These are phyloP conservation scores for Solioccasus polychromus DNA, from an alignment of 768 basidiomycete species.

Conservation along the genomic window DNA sequence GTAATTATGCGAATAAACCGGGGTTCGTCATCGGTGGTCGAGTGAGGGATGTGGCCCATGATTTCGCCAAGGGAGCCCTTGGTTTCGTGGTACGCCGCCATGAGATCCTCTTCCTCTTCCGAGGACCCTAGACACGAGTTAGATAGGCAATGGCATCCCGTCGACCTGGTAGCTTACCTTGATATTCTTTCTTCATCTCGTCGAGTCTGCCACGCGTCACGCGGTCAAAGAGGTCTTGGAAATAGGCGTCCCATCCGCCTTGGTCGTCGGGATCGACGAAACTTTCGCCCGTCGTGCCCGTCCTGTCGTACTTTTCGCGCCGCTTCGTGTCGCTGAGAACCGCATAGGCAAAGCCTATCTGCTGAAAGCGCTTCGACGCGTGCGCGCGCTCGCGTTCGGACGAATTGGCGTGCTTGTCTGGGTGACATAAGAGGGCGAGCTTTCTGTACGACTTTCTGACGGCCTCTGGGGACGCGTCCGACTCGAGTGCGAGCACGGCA, in stretches of 20 bases:
- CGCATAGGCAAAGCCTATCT: slow-evolving; percentile 91
- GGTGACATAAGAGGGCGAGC: slow-evolving; percentile 79
- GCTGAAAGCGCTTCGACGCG: slow-evolving; percentile 81
- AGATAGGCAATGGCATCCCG: not conserved
- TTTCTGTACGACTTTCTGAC: slow-evolving; percentile 85
- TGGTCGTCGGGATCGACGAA: slow-evolving; percentile 70
- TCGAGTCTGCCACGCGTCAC: slow-evolving; percentile 86
- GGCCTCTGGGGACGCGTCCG: slow-evolving; percentile 55
- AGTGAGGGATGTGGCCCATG: slow-evolving; percentile 84
- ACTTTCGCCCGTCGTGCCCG: slow-evolving; percentile 82
- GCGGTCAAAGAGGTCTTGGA: slow-evolving; percentile 83
- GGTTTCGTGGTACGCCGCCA: slow-evolving; percentile 66
- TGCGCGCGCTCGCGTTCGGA: slow-evolving; percentile 58
- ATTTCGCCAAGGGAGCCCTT: slow-evolving; percentile 77
- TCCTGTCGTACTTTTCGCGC: slow-evolving; percentile 76
- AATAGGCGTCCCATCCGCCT: slow-evolving; percentile 91
- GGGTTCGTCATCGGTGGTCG: slow-evolving; percentile 77
- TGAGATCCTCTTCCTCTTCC: slow-evolving; percentile 82
- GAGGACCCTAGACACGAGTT: slow-evolving; percentile 57
- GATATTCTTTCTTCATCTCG: slow-evolving; percentile 92
- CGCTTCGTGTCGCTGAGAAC: slow-evolving; percentile 78
- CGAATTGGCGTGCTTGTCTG: slow-evolving; percentile 80
- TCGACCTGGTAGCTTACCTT: slow-evolving; percentile 47
- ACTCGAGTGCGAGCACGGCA: slow-evolving; percentile 57
- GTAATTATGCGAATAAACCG: slow-evolving; percentile 76